Conservation (phyloP, 2,329 filamentous ascomycete genomes). For the Cercospora nicotianae region DNA sequence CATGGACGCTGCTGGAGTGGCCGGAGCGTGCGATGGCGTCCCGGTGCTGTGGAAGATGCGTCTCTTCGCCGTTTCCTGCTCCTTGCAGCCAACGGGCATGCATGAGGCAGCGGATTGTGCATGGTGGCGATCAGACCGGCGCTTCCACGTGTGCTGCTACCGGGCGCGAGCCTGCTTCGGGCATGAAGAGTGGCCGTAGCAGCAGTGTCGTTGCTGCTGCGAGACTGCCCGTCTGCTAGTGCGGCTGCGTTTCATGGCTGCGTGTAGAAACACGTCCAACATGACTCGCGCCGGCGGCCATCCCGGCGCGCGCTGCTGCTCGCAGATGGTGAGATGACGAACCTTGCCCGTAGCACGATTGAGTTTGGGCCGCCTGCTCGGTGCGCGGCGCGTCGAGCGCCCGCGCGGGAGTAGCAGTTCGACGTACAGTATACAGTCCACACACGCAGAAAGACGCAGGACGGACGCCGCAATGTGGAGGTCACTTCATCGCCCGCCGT, state of each 20-base stretch:
- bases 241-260: no score
- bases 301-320: not conserved
- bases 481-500: not conserved
- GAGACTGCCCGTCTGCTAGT: not conserved
- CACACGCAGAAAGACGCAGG: not conserved
- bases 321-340: not conserved
- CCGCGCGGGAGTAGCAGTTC: not conserved
- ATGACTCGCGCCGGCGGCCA: not conserved
- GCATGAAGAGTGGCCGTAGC: not conserved
- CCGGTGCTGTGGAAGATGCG: not conserved
- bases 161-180: not conserved
- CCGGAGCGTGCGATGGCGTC: constrained; percentile 5
- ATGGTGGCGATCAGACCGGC: not conserved
- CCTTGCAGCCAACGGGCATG: not conserved
- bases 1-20: not conserved
- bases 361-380: not conserved
- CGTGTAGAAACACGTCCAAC: not conserved
- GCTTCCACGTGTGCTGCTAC: not conserved
- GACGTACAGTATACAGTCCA: no score
- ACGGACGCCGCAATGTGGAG: no score
- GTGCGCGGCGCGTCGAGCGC: not conserved
- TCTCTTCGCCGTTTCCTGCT: not conserved
- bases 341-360: not conserved
- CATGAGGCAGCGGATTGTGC: not conserved
- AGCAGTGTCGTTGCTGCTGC: not conserved